These are phyloP conservation scores for Telopea speciosissima DNA, from an alignment of 177 flowering plant species.

Conservation along the genomic window DNA sequence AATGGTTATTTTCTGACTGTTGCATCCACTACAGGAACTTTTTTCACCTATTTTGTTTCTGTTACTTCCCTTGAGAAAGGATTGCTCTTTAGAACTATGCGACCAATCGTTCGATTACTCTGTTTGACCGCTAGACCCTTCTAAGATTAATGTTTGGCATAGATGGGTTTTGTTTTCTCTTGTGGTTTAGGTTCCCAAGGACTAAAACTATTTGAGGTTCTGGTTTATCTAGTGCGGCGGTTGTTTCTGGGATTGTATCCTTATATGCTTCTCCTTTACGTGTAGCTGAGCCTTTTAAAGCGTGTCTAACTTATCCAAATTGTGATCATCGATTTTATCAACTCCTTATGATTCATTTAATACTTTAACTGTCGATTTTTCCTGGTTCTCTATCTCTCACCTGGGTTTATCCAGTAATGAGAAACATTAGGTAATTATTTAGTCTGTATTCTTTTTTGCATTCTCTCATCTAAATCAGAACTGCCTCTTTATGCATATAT, in stretches of 20 bases:
- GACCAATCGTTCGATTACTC: neutral
- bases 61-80: neutral
- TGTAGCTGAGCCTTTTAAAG: too few relatives aligned
- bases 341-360: neutral
- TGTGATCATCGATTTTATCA: too few relatives aligned
- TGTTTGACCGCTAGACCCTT: neutral
- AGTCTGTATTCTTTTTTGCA: neutral
- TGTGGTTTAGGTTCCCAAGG: neutral
- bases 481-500: too few relatives aligned
- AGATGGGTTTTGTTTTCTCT: neutral
- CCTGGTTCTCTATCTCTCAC: neutral
- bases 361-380: neutral
- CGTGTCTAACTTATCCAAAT: too few relatives aligned
- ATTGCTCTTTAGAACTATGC: too few relatives aligned
- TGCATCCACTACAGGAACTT: neutral
- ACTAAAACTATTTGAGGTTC: neutral
- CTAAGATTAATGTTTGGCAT: neutral
- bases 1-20: neutral
- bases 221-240: too few relatives aligned
- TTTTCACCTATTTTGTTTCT: too few relatives aligned
- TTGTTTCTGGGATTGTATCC: too few relatives aligned
- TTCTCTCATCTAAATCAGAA: too few relatives aligned
- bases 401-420: neutral
- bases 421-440: neutral
- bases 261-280: too few relatives aligned